Evolutionary conservation across 2,329 filamentous ascomycete genomes (phyloP).

Genomic region (Cytospora paraplurivora): DNA sequence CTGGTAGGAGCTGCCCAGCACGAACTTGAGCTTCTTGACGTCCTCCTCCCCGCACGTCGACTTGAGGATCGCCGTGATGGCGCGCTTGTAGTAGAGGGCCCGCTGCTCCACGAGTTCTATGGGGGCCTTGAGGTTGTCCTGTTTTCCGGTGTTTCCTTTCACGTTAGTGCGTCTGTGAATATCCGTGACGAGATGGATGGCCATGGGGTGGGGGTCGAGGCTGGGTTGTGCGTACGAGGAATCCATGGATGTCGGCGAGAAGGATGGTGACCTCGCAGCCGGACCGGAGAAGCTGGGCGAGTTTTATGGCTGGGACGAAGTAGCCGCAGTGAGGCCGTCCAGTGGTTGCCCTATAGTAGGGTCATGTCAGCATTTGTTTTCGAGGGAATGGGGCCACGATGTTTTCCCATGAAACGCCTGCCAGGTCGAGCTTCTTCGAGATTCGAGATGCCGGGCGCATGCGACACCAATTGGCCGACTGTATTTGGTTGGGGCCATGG

Average conservation of each 20-base stretch:
- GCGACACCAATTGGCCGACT: neutral
- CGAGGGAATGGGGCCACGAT: too few species aligned
- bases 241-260: constrained; percentile 73
- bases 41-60: constrained; percentile 69
- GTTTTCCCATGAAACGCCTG: neutral
- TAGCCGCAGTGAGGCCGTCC: constrained; percentile 89
- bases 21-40: constrained; percentile 77
- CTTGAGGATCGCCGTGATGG: constrained; percentile 74
- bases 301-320: constrained; percentile 85
- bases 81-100: constrained; percentile 78
- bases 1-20: constrained; percentile 85
- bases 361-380: constrained; percentile 16
- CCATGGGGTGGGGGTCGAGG: constrained; percentile 70
- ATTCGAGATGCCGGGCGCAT: neutral
- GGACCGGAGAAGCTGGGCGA: constrained; percentile 82
- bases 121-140: constrained; percentile 74
- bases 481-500: neutral
- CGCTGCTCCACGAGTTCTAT: constrained; percentile 83
- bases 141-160: constrained; percentile 1
- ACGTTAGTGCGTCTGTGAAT: neutral
- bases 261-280: constrained; percentile 82
- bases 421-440: too few species aligned
- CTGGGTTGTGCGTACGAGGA: constrained; percentile 52
- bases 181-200: constrained; percentile 38
- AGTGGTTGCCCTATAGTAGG: constrained; percentile 68